Conservation (phyloP, 805 yeast species). For the Maudiozyma turicensis region DNA sequence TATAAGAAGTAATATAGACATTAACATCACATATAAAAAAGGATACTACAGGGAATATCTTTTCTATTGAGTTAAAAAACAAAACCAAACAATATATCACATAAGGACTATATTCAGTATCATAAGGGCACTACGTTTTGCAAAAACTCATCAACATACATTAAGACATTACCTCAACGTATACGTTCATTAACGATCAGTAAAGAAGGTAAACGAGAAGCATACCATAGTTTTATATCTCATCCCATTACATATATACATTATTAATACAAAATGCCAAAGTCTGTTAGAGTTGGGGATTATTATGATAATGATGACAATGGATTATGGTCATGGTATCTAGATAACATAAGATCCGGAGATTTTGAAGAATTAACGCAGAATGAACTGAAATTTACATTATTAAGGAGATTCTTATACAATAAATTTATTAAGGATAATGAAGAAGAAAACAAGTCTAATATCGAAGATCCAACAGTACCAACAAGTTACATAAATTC, state of each 20-base stretch:
- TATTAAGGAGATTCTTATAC: conserved; percentile 25
- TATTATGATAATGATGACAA: conserved; percentile 27
- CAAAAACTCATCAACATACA: background rate
- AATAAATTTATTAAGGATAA: conserved; percentile 6
- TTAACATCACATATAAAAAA: too few species aligned
- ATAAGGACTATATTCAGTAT: background rate
- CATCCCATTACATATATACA: background rate
- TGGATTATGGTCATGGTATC: conserved; percentile 32
- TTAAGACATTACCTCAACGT: background rate
- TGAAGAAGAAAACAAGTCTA: background rate
- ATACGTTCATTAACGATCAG: too few species aligned
- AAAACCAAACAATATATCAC: too few species aligned
- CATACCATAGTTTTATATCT: background rate
- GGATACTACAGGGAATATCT: too few species aligned
- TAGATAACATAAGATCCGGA: conserved; percentile 28
- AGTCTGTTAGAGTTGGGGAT: conserved; percentile 23
- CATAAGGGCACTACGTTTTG: background rate
- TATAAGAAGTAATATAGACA: too few species aligned
- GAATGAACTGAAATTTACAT: conserved; percentile 20
- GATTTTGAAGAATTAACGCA: conserved; percentile 29
- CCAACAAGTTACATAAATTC: background rate
- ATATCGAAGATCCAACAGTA: background rate
- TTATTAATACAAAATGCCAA: conserved; percentile 13
- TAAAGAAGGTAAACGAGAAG: too few species aligned
- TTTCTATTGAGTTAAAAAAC: too few species aligned